Percentiles rank a stretch among this genome's conserved stretches.
phyloP scores from a whole-genome alignment of 2,329 filamentous ascomycete genomes.

The Calonectria pteridis region DNA sequence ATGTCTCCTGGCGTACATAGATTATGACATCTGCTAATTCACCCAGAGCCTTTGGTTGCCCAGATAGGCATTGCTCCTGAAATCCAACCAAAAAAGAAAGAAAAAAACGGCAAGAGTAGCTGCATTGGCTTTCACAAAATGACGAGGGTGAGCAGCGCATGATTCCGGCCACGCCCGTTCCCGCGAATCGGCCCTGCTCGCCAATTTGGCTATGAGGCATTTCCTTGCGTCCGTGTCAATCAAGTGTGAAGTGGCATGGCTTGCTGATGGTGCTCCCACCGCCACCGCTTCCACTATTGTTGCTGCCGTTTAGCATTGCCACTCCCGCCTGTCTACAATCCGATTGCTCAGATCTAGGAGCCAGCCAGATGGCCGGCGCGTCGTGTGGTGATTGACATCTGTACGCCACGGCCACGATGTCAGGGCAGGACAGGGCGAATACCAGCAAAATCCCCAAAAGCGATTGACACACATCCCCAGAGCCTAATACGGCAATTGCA shows the following conservation, averaged over 20 bases:
- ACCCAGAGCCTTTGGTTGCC: neutral
- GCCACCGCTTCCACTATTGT: slow-evolving; percentile 10
- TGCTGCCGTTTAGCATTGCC: slow-evolving; percentile 12
- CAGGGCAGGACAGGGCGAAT: neutral
- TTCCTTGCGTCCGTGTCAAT: slow-evolving; percentile 34
- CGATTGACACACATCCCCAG: neutral
- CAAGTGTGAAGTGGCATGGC: slow-evolving; percentile 37
- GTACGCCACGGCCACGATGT: neutral
- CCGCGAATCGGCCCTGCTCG: slow-evolving; percentile 29
- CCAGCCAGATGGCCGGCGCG: neutral
- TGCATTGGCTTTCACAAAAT: slow-evolving; percentile 12
- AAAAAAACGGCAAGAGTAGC: neutral
- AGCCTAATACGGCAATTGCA: neutral
- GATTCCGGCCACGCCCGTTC: slow-evolving; percentile 30
- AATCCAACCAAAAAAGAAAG: neutral
- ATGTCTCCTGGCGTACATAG: neutral
- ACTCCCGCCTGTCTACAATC: neutral
- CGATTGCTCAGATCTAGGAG: neutral
- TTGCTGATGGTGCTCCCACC: slow-evolving; percentile 27
- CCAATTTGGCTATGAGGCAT: slow-evolving; percentile 40
- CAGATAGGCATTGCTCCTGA: neutral
- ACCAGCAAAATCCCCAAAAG: neutral
- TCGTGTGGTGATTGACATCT: neutral
- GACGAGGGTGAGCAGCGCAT: slow-evolving; percentile 20
- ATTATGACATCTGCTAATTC: neutral